Conservation (phyloP, 768 basidiomycete genomes). For the Phaeolepiota aurea region DNA sequence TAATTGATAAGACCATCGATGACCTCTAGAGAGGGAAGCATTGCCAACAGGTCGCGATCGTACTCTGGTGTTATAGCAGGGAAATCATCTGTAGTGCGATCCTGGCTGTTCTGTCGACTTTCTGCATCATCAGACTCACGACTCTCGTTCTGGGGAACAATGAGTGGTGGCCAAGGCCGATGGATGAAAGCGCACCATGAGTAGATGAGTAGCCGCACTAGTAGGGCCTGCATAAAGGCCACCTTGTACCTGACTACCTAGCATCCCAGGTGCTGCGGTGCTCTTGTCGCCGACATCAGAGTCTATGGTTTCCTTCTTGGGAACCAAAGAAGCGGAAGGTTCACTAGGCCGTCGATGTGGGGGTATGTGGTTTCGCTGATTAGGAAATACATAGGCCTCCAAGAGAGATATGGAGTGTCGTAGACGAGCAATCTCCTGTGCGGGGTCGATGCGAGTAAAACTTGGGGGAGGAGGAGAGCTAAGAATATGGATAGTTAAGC, state of each 20-base stretch:
- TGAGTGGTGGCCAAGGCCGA: constrained; percentile 8
- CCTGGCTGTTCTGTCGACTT: constrained; percentile 45
- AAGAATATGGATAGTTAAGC: constrained; percentile 5
- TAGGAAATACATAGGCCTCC: constrained; percentile 49
- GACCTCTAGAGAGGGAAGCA: constrained; percentile 56
- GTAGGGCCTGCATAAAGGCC: constrained; percentile 79
- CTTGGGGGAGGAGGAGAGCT: constrained; percentile 14
- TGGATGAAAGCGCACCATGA: constrained; percentile 36
- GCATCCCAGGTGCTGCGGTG: constrained; percentile 50
- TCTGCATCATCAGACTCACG: constrained; percentile 47
- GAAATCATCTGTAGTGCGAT: constrained; percentile 35
- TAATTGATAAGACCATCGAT: constrained; percentile 68
- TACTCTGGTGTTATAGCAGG: constrained; percentile 41
- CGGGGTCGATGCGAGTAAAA: constrained; percentile 48
- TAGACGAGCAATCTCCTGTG: constrained; percentile 57
- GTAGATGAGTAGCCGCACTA: constrained; percentile 61
- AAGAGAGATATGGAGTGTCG: constrained; percentile 63
- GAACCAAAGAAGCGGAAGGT: constrained; percentile 25
- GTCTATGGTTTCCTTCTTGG: constrained; percentile 48
- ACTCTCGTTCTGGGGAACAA: constrained; percentile 28
- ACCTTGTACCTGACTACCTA: constrained; percentile 55
- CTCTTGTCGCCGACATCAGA: constrained; percentile 37
- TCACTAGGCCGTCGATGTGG: constrained; percentile 29
- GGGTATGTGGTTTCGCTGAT: constrained; percentile 24
- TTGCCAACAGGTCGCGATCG: constrained; percentile 64